Percentiles rank a stretch among this genome's conserved stretches.
phyloP scores from a whole-genome alignment of 306 rosid species.

The Dalbergia cultrata region DNA sequence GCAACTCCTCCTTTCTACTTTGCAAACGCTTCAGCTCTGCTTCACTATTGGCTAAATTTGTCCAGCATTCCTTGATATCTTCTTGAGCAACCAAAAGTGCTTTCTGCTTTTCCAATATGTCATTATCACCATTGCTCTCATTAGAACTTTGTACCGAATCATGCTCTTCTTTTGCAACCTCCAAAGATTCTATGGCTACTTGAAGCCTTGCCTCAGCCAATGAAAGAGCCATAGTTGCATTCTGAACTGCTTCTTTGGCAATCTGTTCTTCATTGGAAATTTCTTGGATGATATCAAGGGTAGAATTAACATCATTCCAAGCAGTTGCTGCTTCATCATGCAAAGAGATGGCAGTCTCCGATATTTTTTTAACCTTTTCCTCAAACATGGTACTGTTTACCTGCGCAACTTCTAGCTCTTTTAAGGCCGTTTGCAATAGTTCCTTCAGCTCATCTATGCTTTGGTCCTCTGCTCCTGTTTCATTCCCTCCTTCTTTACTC shows the following conservation, averaged over 20 bases:
- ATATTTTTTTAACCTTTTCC: slow-evolving; percentile 88
- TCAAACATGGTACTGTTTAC: slow-evolving; percentile 88
- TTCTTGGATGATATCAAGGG: slow-evolving; percentile 71
- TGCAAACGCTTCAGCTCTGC: slow-evolving; percentile 63
- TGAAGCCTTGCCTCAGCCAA: slow-evolving; percentile 95
- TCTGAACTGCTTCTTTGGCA: slow-evolving; percentile 90
- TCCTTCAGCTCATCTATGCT: slow-evolving; percentile 78
- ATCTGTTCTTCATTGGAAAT: slow-evolving; percentile 69
- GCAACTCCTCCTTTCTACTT: slow-evolving; percentile 83
- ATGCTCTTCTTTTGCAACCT: slow-evolving; percentile 57
- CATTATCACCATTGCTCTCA: slow-evolving; percentile 56
- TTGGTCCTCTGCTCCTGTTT: slow-evolving; percentile 53
- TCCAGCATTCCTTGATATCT: slow-evolving; percentile 71
- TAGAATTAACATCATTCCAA: slow-evolving; percentile 67
- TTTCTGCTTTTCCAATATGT: slow-evolving; percentile 57
- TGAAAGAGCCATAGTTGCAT: slow-evolving; percentile 87
- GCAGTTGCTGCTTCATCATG: slow-evolving; percentile 83
- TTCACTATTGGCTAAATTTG: slow-evolving; percentile 64
- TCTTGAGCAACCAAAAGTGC: slow-evolving; percentile 62
- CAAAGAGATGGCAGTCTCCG: slow-evolving; percentile 89
- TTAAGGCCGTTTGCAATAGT: slow-evolving; percentile 69
- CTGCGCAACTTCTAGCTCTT: slow-evolving; percentile 80
- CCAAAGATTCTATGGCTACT: slow-evolving; percentile 75
- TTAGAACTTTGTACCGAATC: slow-evolving; percentile 56
- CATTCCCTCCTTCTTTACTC: slow-evolving; percentile 39